Evolutionary conservation across 805 yeast genomes (phyloP), one percentile per base, ranked within the genome.

Genomic region (Saccharomycopsis fodiens): DNA sequence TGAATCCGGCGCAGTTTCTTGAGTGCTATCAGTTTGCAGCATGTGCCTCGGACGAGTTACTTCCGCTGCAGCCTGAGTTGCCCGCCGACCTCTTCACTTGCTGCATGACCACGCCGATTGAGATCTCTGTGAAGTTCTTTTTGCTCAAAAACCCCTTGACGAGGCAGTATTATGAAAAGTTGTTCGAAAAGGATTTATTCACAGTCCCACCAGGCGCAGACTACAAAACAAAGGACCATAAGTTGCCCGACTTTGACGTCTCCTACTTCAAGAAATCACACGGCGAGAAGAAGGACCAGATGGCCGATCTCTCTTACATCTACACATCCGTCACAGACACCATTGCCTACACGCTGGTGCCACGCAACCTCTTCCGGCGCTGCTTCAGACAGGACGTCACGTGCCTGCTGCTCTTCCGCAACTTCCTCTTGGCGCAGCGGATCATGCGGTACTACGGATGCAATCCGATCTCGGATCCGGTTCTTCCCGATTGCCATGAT

Each of bases 311-410:
- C 45, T 88, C 87, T 61, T 93, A 97, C 97, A 91, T 93, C 29
- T 93, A 91, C 64, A 93, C 97, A 1, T 97, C 98, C 2, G 87
- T 93, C 34, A 91, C 97, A 2, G 98, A 93, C 62, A 91, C 97
- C 0, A 91, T 93, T 43, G 98, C 98, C 1, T 93, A 97, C 97
- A 86, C 96, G 0, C 77, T 89, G 2, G 65, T 93, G 31, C 87
- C 95, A 2, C 71, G 96, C 50, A 87, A 94, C 0, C 65, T 93
- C 25, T 93, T 93, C 69, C 91, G 89, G 58, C 74, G 89, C 49
- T 68, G 93, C 6, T 93, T 93, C 58, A 76, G 98, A 59, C 98
- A 91, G 61, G 98, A 93, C 61, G 68, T 91, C 55, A 89, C 93
- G 81, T 96, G 93, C 7, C 97, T 97, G 2, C 97, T 97, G 0